These are phyloP conservation scores for Aspergillus calidoustus DNA, from an alignment of 2,329 filamentous ascomycete species.

Conservation along the genomic window DNA sequence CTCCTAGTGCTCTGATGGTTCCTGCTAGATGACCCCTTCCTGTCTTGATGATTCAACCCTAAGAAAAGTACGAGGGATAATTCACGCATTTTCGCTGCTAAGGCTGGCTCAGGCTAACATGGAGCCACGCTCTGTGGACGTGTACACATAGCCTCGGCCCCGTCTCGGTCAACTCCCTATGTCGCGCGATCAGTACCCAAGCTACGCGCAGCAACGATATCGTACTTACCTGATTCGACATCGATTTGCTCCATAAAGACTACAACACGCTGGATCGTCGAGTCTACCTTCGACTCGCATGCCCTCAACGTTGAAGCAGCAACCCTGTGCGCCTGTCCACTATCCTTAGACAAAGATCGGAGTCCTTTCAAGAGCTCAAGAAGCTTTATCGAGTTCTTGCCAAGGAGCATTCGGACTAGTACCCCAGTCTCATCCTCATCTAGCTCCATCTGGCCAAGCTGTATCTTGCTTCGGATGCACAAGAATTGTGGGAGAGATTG, in stretches of 20 bases:
- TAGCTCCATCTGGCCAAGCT: conserved; percentile 33
- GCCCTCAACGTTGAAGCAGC: conserved; percentile 18
- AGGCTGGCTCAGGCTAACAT: background rate
- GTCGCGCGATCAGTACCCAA: background rate
- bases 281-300: conserved; percentile 30
- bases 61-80: conserved; percentile 2
- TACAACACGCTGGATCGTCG: conserved; percentile 27
- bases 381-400: conserved; percentile 27
- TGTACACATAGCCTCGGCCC: background rate
- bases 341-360: conserved; percentile 22
- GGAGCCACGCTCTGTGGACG: background rate
- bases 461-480: conserved; percentile 32
- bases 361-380: conserved; percentile 29
- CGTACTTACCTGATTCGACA: conserved; percentile 19
- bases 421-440: conserved; percentile 30
- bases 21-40: background rate
- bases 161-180: background rate
- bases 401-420: conserved; percentile 30
- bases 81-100: conserved; percentile 1
- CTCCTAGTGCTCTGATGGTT: background rate
- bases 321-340: conserved; percentile 16
- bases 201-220: background rate
- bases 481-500: conserved; percentile 29
- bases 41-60: background rate
- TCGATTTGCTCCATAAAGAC: conserved; percentile 33